A percentile compares a stretch with the other conserved stretches of the same genome.
phyloP scores from a whole-genome alignment of 2,329 filamentous ascomycete species.

The Pseudonectria buxi region DNA sequence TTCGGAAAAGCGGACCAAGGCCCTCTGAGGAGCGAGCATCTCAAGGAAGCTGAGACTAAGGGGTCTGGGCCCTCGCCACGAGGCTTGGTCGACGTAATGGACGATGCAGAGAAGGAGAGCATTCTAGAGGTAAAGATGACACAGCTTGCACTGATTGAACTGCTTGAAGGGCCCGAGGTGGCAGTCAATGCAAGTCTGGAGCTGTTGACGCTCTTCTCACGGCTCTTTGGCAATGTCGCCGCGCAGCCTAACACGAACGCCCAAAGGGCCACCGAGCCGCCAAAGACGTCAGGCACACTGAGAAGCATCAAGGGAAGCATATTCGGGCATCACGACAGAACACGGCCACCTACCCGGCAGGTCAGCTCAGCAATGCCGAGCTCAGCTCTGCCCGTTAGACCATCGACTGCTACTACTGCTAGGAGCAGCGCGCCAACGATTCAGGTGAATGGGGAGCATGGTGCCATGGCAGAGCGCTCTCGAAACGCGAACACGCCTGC shows the following conservation, averaged over 20 bases:
- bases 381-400: constrained; percentile 20
- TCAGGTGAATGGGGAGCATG: constrained; percentile 65
- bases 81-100: constrained; percentile 71
- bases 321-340: constrained; percentile 56
- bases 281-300: constrained; percentile 66
- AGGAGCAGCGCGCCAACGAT: constrained; percentile 57
- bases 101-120: constrained; percentile 73
- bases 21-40: constrained; percentile 60
- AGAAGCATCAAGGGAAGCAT: constrained; percentile 69
- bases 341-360: constrained; percentile 36
- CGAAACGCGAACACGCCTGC: constrained; percentile 28
- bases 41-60: constrained; percentile 47
- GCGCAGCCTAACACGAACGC: constrained; percentile 38
- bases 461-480: constrained; percentile 29
- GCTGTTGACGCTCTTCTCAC: constrained; percentile 71
- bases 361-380: constrained; percentile 27
- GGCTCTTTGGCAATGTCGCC: constrained; percentile 62
- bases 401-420: constrained; percentile 37
- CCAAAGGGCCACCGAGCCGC: constrained; percentile 44
- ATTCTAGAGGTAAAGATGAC: constrained; percentile 96
- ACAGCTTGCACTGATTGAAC: constrained; percentile 75
- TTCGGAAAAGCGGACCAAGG: constrained; percentile 56
- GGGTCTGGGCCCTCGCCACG: constrained; percentile 14
- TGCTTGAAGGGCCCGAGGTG: constrained; percentile 73
- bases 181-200: constrained; percentile 87